These are phyloP conservation scores for Terfezia boudieri DNA, from an alignment of 495 filamentous ascomycete genomes.

Conservation along the genomic window DNA sequence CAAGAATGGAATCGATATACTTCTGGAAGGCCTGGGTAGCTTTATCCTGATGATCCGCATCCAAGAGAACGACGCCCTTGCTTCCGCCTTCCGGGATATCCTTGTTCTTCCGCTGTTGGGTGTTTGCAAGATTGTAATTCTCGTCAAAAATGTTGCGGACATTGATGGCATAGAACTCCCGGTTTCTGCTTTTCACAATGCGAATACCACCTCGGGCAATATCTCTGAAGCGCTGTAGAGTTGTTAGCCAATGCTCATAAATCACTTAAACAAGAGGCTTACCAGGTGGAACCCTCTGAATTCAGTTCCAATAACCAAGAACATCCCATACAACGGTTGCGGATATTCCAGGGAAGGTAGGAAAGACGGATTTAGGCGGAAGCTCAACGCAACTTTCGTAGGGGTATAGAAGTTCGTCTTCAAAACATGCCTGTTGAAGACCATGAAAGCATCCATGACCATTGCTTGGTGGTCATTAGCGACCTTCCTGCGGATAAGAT, in stretches of 20 bases:
- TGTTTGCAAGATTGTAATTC: slow-evolving; percentile 95
- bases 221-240: slow-evolving; percentile 49
- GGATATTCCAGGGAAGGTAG: slow-evolving; percentile 83
- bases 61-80: slow-evolving; percentile 90
- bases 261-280: not conserved
- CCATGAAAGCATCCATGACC: slow-evolving; percentile 91
- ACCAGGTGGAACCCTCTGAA: slow-evolving; percentile 87
- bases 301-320: slow-evolving; percentile 88
- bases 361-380: slow-evolving; percentile 75
- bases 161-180: slow-evolving; percentile 89
- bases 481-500: slow-evolving; percentile 57
- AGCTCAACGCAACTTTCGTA: slow-evolving; percentile 93
- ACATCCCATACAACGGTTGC: slow-evolving; percentile 90
- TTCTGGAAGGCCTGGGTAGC: slow-evolving; percentile 85
- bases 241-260: not conserved
- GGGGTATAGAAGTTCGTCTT: slow-evolving; percentile 99
- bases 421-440: slow-evolving; percentile 73
- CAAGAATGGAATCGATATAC: slow-evolving; percentile 95
- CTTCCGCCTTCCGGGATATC: slow-evolving; percentile 98
- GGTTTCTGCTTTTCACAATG: slow-evolving; percentile 91
- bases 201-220: slow-evolving; percentile 93
- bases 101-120: slow-evolving; percentile 98
- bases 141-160: slow-evolving; percentile 90
- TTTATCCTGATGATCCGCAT: slow-evolving; percentile 84
- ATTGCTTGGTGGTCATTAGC: slow-evolving; percentile 91